Base-by-base conservation (phyloP, 768 basidiomycete genomes). In the Ramaria sp. region DNA sequence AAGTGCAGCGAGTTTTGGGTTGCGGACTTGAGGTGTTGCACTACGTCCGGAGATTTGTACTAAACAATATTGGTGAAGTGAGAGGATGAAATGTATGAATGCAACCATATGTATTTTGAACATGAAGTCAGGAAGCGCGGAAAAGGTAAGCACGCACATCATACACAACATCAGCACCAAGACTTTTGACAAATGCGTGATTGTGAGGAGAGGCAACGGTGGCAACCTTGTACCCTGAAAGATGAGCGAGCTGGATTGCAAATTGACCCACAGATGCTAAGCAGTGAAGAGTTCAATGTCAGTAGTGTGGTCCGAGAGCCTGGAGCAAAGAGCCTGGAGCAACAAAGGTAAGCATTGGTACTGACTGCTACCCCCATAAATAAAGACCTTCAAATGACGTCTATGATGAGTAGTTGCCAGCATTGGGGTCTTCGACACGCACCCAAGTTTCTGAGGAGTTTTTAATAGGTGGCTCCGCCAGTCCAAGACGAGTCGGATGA, bases 81-180 rank as follows among this genome's bases (percentile, higher is more conserved):
- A 45, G 24, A 5, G 24, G 20, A 44, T 44, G 42, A 44, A 18
- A 18, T 13, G 6, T 2, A 10, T 8, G 22, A 27, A 36, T 8
- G n/a, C 12, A 30, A 18, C n/a, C n/a, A n/a, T n/a, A n/a, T n/a
- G n/a, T n/a, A n/a, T n/a, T n/a, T n/a, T n/a, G n/a, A n/a, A n/a
- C n/a, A n/a, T n/a, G n/a, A n/a, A n/a, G n/a, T n/a, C n/a, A n/a
- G n/a, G n/a, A n/a, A n/a, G n/a, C n/a, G n/a, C n/a, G n/a, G 30
- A 37, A 28, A 52, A 28, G 24, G 10, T 18, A 13, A 22, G 37
- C 7, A 42, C 38, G 13, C 13, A 52, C 51, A 57, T 75, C 72
- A 54, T 73, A 70, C 5, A 72, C 69, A 3, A 65, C 68, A 32
- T 70, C 66, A 0, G 77, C 78, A 3, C 78, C 76, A 8, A 73